A percentile compares a stretch with the other conserved stretches of the same genome.
Conservation (phyloP, 2,329 filamentous ascomycete species). For the Cordyceps cicadae region DNA sequence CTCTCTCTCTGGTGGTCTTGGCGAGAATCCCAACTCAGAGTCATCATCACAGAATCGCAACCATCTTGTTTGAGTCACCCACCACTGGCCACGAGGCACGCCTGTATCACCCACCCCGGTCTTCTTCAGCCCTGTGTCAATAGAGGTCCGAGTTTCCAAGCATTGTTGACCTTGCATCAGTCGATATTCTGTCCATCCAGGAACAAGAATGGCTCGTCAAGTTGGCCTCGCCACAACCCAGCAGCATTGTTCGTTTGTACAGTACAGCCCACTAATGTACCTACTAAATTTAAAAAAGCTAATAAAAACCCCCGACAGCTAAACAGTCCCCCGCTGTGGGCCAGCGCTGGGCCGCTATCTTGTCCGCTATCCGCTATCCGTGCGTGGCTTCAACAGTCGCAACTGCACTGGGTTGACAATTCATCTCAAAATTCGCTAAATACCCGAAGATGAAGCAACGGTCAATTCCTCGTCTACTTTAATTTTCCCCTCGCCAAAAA, state of each 20-base stretch:
- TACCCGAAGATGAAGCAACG: background rate
- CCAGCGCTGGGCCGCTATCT: background rate
- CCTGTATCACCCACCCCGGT: background rate
- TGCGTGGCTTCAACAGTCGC: background rate
- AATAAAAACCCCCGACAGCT: conserved; percentile 1
- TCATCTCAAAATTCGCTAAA: background rate
- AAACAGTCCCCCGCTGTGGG: conserved; percentile 1
- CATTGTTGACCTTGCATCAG: too few relatives aligned
- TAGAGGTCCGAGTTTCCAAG: too few relatives aligned
- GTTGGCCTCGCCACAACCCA: too few relatives aligned
- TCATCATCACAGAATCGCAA: background rate
- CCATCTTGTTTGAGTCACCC: background rate
- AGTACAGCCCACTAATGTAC: too few relatives aligned
- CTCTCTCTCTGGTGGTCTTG: too few relatives aligned
- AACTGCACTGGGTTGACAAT: background rate
- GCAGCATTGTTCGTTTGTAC: background rate
- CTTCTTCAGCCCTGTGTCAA: background rate
- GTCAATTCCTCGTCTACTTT: background rate
- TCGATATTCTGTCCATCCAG: background rate
- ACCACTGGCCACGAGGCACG: background rate
- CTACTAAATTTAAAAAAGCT: too few relatives aligned
- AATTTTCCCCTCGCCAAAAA: background rate
- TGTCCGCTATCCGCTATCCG: too few relatives aligned
- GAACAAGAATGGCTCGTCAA: background rate
- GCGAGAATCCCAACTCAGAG: background rate